Evolutionary conservation across 1,284 basidiomycete genomes (phyloP), one percentile per base, ranked within the genome.

Genomic region (Apiotrichum veenhuisii): DNA sequence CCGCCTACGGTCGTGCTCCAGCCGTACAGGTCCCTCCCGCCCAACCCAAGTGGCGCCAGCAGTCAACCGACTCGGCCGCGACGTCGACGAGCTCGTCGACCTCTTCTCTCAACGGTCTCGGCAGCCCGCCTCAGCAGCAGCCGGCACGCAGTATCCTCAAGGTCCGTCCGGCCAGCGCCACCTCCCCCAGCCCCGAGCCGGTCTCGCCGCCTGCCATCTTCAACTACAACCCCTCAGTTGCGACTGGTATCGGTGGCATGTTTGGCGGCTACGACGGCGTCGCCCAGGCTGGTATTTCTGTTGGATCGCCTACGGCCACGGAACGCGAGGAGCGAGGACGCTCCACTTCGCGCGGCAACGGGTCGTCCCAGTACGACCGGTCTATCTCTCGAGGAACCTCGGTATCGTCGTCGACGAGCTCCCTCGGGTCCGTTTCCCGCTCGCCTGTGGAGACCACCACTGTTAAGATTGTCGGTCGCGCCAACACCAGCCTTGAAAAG

Each of bases 211-310:
- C 71, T 1, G 66, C 64, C 10, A 66, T 71, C 43, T 77, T 77
- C 71, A 76, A 76, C 62, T 77, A 75, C 63, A 77, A 71, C 53
- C 75, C 75, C 2, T 77, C 76, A 1, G 71, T 71, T 14, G 76
- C 76, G 3, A 77, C 76, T 5, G 76, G 76, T 63, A 70, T 76
- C 36, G 76, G 76, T 38, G 70, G 71, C 25, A 71, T 75, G 73
- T 64, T 70, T 34, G 64, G 65, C 20, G 49, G 50, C 23, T 63
- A 63, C 26, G 60, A 62, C 33, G 49, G 49, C 9, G 49, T 38
- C 0, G 49, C 49, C 17, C 50, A 55, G 40, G 52, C 57, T 18
- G 46, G 45, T 18, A 54, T 63, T 8, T 57, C 63, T 2, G 62
- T 65, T 20, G 67, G 64, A 3, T 68, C 67, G 18, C 66, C 67